A percentile compares a stretch with the other conserved stretches of the same genome.
Evolutionary conservation across 805 yeast genomes (phyloP).

Genomic region (Lachancea sp.): DNA sequence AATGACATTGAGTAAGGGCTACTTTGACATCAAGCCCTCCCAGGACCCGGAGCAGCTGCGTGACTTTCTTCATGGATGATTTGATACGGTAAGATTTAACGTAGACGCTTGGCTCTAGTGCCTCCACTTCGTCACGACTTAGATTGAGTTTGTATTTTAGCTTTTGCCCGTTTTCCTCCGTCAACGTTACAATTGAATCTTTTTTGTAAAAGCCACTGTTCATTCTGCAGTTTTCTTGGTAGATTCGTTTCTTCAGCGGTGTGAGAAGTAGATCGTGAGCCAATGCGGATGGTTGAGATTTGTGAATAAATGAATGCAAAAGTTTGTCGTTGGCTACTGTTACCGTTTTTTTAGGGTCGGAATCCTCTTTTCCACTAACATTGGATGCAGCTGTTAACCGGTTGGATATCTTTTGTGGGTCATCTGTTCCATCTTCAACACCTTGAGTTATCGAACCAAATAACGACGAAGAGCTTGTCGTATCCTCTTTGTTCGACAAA

Average conservation of each 20-base stretch:
- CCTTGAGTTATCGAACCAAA: conserved; percentile 25
- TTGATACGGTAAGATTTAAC: conserved; percentile 74
- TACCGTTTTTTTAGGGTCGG: conserved; percentile 21
- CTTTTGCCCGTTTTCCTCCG: conserved; percentile 31
- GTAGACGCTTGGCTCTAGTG: conserved; percentile 84
- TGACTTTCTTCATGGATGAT: conserved; percentile 85
- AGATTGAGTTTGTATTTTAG: conserved; percentile 50
- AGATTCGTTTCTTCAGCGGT: conserved; percentile 65
- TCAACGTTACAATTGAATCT: conserved; percentile 41
- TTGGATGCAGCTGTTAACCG: conserved; percentile 18
- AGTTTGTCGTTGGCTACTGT: conserved; percentile 32
- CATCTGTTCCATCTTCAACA: conserved; percentile 15
- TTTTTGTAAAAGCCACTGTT: conserved; percentile 69
- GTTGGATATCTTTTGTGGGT: conserved; percentile 20
- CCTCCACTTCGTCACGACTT: conserved; percentile 58
- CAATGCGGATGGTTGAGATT: conserved; percentile 39
- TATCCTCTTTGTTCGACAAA: not conserved
- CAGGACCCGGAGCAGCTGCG: conserved; percentile 68
- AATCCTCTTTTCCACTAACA: conserved; percentile 19
- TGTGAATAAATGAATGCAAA: conserved; percentile 46
- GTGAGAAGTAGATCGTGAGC: conserved; percentile 54
- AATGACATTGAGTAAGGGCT: conserved; percentile 91
- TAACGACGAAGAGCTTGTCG: conserved; percentile 6
- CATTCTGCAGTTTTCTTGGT: conserved; percentile 49
- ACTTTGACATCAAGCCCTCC: conserved; percentile 62